These are phyloP conservation scores for Phytophthora pseudosyringae DNA, from an alignment of 352 stramenopile species.

Conservation along the genomic window DNA sequence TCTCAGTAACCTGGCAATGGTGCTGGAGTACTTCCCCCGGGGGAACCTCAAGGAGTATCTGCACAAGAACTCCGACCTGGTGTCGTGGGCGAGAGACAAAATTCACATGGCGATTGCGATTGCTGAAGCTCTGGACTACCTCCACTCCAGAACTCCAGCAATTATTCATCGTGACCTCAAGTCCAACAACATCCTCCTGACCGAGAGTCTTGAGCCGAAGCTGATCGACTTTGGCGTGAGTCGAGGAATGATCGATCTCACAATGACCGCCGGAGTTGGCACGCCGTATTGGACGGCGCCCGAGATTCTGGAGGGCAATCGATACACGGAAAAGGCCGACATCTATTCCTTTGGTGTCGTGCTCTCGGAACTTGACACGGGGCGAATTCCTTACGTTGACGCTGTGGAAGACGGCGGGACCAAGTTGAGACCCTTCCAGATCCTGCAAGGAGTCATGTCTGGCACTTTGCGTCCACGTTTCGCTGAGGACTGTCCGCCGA, in stretches of 20 bases:
- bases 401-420: constrained; percentile 14
- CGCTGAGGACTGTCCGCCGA: constrained; percentile 39
- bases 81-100: constrained; percentile 45
- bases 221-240: constrained; percentile 52
- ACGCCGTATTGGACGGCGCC: constrained; percentile 85
- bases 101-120: constrained; percentile 46
- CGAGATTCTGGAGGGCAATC: constrained; percentile 61
- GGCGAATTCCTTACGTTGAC: constrained; percentile 40
- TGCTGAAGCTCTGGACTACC: constrained; percentile 39
- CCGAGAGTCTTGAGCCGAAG: constrained; percentile 63
- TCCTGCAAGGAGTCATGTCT: constrained; percentile 47
- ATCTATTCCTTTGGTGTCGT: constrained; percentile 77
- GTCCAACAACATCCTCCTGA: constrained; percentile 75
- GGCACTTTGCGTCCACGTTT: constrained; percentile 53
- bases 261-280: constrained; percentile 70
- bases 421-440: constrained; percentile 40
- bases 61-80: constrained; percentile 10
- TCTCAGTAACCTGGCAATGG: constrained; percentile 41
- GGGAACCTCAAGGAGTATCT: constrained; percentile 35
- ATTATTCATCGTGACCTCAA: constrained; percentile 49
- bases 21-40: constrained; percentile 35
- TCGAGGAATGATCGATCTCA: constrained; percentile 15
- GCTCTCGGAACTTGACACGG: constrained; percentile 48
- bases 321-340: constrained; percentile 63
- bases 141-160: constrained; percentile 29